Evolutionary conservation across 306 rosid species (phyloP).

Genomic region (Vigna mungo): DNA sequence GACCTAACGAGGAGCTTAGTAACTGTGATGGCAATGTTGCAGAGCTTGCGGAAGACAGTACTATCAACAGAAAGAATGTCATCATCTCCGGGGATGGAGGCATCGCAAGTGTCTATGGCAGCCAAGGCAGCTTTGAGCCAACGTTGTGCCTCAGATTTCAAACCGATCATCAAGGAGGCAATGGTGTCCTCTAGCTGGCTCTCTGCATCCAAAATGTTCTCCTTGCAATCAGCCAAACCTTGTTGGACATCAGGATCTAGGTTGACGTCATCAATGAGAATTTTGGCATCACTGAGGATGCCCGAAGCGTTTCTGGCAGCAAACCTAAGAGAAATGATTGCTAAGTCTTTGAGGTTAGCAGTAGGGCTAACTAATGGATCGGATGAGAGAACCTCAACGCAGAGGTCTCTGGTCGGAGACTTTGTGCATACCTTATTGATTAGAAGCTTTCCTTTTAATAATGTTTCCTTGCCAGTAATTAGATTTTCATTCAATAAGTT

Average conservation of each 20-base stretch:
- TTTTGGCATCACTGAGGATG: not conserved
- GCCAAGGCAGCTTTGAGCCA: not conserved
- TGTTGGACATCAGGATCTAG: not conserved
- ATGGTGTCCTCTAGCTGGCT: not conserved
- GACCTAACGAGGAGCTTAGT: not conserved
- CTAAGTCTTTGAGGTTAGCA: not conserved
- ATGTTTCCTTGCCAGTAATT: not conserved
- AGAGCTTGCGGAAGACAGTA: not conserved
- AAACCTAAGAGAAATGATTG: not conserved
- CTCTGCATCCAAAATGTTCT: not conserved
- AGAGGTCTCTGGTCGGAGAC: too few relatives aligned
- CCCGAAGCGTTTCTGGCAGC: not conserved
- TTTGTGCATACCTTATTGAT: not conserved
- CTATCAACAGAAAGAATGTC: not conserved
- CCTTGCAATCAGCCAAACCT: not conserved
- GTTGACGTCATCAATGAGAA: not conserved
- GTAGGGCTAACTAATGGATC: not conserved
- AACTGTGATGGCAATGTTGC: not conserved
- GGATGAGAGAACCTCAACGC: not conserved
- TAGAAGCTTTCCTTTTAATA: not conserved
- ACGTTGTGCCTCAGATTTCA: not conserved
- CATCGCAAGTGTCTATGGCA: not conserved
- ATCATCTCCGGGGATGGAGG: not conserved
- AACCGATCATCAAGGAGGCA: not conserved
- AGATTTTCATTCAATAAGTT: too few relatives aligned